Base-by-base conservation (phyloP, 2,329 filamentous ascomycete genomes). In the Tolypocladium ovalisporum region DNA sequence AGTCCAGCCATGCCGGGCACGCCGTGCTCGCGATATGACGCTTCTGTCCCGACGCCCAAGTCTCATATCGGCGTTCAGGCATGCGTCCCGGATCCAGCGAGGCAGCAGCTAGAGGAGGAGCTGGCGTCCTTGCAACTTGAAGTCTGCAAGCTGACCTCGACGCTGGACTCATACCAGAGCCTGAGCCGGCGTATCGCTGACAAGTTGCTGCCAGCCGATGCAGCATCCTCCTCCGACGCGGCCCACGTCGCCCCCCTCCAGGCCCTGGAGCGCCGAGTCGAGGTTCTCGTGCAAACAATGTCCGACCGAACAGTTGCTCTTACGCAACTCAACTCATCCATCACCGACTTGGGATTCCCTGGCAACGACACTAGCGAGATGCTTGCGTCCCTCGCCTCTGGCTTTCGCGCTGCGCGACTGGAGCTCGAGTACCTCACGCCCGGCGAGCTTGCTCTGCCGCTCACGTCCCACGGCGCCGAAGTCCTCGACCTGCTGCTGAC, bases 351-450 rank as follows among this genome's bases (percentile, higher is more conserved):
- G 0, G 82, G 81, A 7, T 85, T 85, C 61, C 65, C 71, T 0
- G 76, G 78, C 1, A 60, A 62, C 8, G 77, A 81, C 59, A 74
- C 77, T 0, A 57, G 69, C n/a, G 76, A 78, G n/a, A 75, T 80
- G 57, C 64, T 85, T 9, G 60, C 71, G 1, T 73, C 76, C 0
- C 73, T 86, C 15, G 66, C 74, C 0, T 60, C 71, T 2, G 74
- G 77, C 2, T 80, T 86, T 69, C 79, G 82, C 24, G 68, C 77
- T 2, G 83, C 82, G 1, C 77, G 83, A 1, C 70, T 85, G 0
- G 82, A 86, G 62, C 76, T 86, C 2, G 83, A 86, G 66, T 85
- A 85, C 63, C 74, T 85, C 24, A 80, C 77, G 0, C 83, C 83
- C 0, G 83, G 82, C 7, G 83, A 86, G 65, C 71, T 79, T n/a